Evolutionary conservation across 257 asterid species (phyloP), one percentile per base, ranked within the genome.

Genomic region (Ligustrum vulgare): DNA sequence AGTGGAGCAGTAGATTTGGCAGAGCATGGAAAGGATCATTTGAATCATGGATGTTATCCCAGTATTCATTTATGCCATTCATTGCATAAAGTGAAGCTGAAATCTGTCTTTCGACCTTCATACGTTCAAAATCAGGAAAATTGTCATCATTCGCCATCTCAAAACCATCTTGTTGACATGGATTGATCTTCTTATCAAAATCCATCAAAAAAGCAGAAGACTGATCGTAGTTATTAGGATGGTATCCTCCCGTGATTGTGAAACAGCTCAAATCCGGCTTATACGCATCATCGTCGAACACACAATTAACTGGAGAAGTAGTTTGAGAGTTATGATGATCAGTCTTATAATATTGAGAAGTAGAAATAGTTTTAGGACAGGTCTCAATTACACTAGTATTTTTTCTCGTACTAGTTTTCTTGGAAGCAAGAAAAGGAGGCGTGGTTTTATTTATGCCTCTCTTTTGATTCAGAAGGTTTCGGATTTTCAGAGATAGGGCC

Each of bases 401-500:
- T 10, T 72, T 77, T 60, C 9, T 67, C 72, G 76, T 12, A 41
- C 75, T 66, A 12, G 47, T 23, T 31, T 28, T 64, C 5, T 54
- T 36, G 60, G 86, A 23, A 28, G 83, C 8, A 31, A 63, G 64
- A 5, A 18, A 45, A 9, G 84, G 72, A 72, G 84, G 51, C 49
- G 45, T 25, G 73, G 64, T 77, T 77, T 86, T 81, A 51, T 79
- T 86, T 12, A 80, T 90, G 78, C 79, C 74, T 77, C 90, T 85
- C 83, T 90, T 90, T 39, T 84, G 97, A 34, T 88, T 85, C 78
- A 89, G 87, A 25, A 92, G 85, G 82, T 90, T 92, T 39, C 86
- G 86, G 82, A 92, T 89, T 72, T 89, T 89, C 85, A 85, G 69
- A 43, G 96, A 89, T 23, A 92, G 83, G 36, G 98, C 93, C n/a